A percentile compares a stretch with the other conserved stretches of the same genome.
phyloP scores from a whole-genome alignment of 345 rosid species.

The Streptanthus diversifolius region DNA sequence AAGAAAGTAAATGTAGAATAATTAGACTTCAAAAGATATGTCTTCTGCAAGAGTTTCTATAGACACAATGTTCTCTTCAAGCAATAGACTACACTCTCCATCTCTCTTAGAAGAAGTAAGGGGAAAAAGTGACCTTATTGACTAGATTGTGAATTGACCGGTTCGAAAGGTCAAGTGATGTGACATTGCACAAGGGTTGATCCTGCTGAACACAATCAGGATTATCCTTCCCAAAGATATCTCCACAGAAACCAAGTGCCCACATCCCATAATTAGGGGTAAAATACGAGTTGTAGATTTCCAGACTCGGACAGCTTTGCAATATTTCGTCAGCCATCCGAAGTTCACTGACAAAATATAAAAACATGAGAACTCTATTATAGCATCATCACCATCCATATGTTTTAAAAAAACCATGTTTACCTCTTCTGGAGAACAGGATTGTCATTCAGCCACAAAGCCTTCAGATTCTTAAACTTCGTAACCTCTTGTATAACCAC shows the following conservation, averaged over 20 bases:
- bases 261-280: slow-evolving; percentile 65
- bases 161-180: slow-evolving; percentile 72
- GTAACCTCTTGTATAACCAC: slow-evolving; percentile 54
- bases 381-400: slow-evolving; percentile 2
- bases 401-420: not conserved
- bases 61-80: not conserved
- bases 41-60: not conserved
- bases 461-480: slow-evolving; percentile 64
- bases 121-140: slow-evolving; percentile 53
- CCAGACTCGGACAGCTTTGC: slow-evolving; percentile 59
- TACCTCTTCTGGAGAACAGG: slow-evolving; percentile 61
- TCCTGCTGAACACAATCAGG: slow-evolving; percentile 44
- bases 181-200: slow-evolving; percentile 49
- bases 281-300: slow-evolving; percentile 74
- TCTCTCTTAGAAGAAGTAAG: not conserved
- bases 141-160: slow-evolving; percentile 59
- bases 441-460: slow-evolving; percentile 83
- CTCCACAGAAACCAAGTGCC: slow-evolving; percentile 92
- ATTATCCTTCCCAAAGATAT: slow-evolving; percentile 56
- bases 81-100: not conserved
- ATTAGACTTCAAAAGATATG: not conserved
- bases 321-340: slow-evolving; percentile 46
- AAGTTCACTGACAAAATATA: slow-evolving; percentile 44
- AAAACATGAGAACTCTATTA: slow-evolving; percentile 4
- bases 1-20: not conserved